These are phyloP conservation scores for Citrus unshiu DNA, from an alignment of 345 rosid species.

Conservation along the genomic window DNA sequence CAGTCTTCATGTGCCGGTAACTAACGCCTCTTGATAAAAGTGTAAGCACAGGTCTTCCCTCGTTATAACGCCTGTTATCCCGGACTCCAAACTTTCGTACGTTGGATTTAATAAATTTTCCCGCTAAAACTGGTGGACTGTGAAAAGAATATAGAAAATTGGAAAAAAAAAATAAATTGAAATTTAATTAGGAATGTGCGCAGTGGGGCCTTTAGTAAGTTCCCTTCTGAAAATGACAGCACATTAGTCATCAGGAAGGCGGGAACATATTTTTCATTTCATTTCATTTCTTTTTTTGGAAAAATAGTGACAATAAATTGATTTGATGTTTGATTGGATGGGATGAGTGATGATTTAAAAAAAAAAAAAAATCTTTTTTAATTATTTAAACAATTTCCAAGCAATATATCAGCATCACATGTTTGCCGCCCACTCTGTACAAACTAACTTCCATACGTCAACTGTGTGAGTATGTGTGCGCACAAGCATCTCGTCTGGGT, in stretches of 20 bases:
- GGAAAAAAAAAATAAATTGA: background rate
- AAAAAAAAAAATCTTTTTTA: no score
- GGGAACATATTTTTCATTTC: conserved; percentile 1
- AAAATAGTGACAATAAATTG: background rate
- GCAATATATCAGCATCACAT: no score
- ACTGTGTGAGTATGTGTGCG: no score
- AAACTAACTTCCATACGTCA: no score
- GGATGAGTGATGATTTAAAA: background rate
- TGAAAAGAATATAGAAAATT: no score
- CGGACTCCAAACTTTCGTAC: conserved; percentile 22
- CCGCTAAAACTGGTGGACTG: conserved; percentile 28
- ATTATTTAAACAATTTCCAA: no score
- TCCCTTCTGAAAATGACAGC: conserved; percentile 31
- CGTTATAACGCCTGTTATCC: conserved; percentile 9
- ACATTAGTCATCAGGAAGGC: conserved; percentile 24
- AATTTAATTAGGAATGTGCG: background rate
- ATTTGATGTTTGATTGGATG: background rate
- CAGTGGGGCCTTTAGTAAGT: background rate
- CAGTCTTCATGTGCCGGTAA: conserved; percentile 14
- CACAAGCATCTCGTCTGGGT: no score
- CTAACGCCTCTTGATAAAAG: background rate
- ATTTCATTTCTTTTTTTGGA: background rate
- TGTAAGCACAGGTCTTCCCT: background rate
- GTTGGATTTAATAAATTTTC: conserved; percentile 25
- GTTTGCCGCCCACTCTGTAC: no score